Conservation (phyloP, 768 basidiomycete genomes). For the Xanthoconium purpureum region DNA sequence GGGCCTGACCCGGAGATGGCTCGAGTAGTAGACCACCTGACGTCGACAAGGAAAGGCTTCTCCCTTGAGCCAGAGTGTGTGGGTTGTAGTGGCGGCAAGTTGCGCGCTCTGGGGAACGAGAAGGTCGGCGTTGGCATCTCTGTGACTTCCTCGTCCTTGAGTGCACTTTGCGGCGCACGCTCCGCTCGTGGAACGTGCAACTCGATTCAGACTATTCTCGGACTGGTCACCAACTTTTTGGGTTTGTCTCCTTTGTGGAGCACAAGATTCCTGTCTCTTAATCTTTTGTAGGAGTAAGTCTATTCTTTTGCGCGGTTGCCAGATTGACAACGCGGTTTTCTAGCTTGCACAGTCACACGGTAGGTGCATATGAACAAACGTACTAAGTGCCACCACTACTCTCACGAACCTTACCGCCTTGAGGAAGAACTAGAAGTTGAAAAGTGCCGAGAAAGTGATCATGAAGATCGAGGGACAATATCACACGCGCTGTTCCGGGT, state of each 20-base stretch:
- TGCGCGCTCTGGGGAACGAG: conserved; percentile 9
- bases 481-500: background rate
- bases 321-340: too few relatives aligned
- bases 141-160: background rate
- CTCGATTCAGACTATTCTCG: conserved; percentile 35
- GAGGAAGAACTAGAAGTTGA: too few relatives aligned
- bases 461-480: too few relatives aligned
- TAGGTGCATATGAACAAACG: too few relatives aligned
- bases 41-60: background rate
- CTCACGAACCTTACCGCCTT: too few relatives aligned
- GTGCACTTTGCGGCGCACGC: conserved; percentile 1
- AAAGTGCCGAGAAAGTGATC: too few relatives aligned
- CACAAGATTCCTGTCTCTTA: too few relatives aligned
- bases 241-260: conserved; percentile 10
- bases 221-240: conserved; percentile 23
- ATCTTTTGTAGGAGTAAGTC: too few relatives aligned
- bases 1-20: too few relatives aligned
- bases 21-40: background rate
- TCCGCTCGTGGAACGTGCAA: conserved; percentile 18
- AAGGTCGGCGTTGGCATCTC: background rate
- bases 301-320: too few relatives aligned
- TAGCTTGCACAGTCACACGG: too few relatives aligned
- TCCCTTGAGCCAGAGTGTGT: background rate
- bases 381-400: too few relatives aligned
- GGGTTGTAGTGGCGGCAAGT: background rate